These are phyloP conservation scores for Fusarium cyanostomum DNA, from an alignment of 2,329 filamentous ascomycete genomes.

Conservation along the genomic window DNA sequence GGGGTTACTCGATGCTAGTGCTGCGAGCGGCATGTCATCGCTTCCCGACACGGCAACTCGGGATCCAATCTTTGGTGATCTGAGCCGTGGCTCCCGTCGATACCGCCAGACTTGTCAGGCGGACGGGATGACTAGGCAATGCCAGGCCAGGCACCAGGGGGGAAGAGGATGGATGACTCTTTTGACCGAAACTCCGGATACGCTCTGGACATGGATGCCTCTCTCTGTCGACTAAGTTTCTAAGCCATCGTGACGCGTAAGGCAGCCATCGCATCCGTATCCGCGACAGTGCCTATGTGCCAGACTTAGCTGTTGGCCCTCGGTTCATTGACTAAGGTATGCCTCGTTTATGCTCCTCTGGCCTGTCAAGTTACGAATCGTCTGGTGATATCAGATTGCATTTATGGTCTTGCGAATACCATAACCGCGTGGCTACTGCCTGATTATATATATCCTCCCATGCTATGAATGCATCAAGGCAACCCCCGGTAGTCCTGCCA, in stretches of 20 bases:
- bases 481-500: no score
- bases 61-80: background rate
- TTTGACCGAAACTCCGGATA: slow-evolving; percentile 11
- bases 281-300: background rate
- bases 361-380: no score
- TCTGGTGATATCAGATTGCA: no score
- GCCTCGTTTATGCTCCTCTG: no score
- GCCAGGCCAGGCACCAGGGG: slow-evolving; percentile 27
- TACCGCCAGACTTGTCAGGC: slow-evolving; percentile 13
- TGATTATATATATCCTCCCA: no score
- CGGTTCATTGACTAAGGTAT: background rate
- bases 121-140: background rate
- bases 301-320: slow-evolving; percentile 2
- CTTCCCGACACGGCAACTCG: slow-evolving; percentile 34
- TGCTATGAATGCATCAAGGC: no score
- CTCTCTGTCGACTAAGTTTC: background rate
- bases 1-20: slow-evolving; percentile 41
- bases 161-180: slow-evolving; percentile 15
- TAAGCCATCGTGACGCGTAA: slow-evolving; percentile 21
- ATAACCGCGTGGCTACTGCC: no score
- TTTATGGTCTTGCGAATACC: no score
- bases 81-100: slow-evolving; percentile 13
- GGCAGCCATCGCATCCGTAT: slow-evolving; percentile 30
- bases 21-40: slow-evolving; percentile 29
- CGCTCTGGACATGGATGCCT: slow-evolving; percentile 6